These are phyloP conservation scores for Colletotrichum noveboracense DNA, from an alignment of 2,329 filamentous ascomycete species.

Conservation along the genomic window DNA sequence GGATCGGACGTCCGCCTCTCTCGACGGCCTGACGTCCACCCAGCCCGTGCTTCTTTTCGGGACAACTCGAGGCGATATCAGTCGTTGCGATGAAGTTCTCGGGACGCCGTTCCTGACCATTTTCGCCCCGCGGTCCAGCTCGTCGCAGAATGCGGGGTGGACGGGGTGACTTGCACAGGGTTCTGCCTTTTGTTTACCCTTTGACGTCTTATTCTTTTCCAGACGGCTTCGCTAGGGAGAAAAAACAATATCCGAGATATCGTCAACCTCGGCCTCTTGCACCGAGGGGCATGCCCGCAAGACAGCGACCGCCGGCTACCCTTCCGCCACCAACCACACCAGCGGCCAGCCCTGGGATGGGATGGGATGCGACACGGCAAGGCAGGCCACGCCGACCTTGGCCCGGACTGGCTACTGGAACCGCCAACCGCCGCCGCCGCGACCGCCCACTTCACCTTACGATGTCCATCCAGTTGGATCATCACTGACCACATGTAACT, in stretches of 20 bases:
- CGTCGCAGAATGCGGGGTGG: neutral
- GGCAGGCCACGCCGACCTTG: neutral
- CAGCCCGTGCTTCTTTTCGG: neutral
- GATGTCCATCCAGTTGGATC: neutral
- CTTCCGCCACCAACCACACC: neutral
- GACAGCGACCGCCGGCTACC: neutral
- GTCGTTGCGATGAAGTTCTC: neutral
- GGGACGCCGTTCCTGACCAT: constrained; percentile 25
- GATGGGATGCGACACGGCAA: neutral
- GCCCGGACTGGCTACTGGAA: neutral
- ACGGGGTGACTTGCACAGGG: neutral
- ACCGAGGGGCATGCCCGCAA: neutral
- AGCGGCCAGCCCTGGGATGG: neutral
- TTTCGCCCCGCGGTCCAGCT: constrained; percentile 23
- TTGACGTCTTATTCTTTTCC: neutral
- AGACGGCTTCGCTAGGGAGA: neutral
- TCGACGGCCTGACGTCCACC: neutral
- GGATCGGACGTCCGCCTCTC: neutral
- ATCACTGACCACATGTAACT: neutral
- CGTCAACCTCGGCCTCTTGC: neutral
- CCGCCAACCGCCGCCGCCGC: neutral
- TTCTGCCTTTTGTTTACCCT: constrained; percentile 1
- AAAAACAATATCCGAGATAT: constrained; percentile 12
- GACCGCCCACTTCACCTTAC: neutral
- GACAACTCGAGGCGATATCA: constrained; percentile 18